Evolutionary conservation across 495 filamentous ascomycete genomes (phyloP), one percentile per base, ranked within the genome.

Genomic region (Podospora didyma): DNA sequence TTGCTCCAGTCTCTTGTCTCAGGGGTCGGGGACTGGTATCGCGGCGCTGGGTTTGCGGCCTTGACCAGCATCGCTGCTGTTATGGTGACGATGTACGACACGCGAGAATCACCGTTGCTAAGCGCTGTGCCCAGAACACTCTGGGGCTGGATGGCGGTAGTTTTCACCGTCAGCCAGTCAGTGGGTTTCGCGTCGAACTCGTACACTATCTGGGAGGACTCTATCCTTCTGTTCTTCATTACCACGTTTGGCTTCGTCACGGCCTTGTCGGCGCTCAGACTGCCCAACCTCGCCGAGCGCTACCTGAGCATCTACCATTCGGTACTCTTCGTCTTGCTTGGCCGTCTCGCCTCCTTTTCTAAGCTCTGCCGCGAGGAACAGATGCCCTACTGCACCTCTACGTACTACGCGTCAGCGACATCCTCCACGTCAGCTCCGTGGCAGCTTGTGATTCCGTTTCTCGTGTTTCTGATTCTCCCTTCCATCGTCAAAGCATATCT

Each of bases 201-300:
- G 2, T 99, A 91, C 72, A 97, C 93, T 5, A 96, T 99, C 59
- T 97, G 95, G 95, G 94, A 99, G 74, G 95, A 97, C 62, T 88
- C 91, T 17, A 96, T 96, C 46, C 78, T 96, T n/a, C 74, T 92
- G 2, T 95, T 93, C 75, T 92, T 97, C 76, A 82, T 97, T 53
- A 81, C 83, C 3, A 95, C 92, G 0, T 97, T 97, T 70, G 93
- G 90, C 24, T 71, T 90, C 20, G 75, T 84, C 37, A 80, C 83
- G 31, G 79, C 89, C n/a, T 66, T 89, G 3, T 83, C 86, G 5
- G 91, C 92, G 9, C 80, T 93, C 62, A 82, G 89, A 22, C 83
- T 88, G 57, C 77, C 82, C 31, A 72, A 79, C 11, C 66, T 75
- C 10, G 68, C 75, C 2, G 87, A 93, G 62, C 82, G 89, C 50